Conservation (phyloP, 768 basidiomycete species). For the Gymnopilus dilepis region DNA sequence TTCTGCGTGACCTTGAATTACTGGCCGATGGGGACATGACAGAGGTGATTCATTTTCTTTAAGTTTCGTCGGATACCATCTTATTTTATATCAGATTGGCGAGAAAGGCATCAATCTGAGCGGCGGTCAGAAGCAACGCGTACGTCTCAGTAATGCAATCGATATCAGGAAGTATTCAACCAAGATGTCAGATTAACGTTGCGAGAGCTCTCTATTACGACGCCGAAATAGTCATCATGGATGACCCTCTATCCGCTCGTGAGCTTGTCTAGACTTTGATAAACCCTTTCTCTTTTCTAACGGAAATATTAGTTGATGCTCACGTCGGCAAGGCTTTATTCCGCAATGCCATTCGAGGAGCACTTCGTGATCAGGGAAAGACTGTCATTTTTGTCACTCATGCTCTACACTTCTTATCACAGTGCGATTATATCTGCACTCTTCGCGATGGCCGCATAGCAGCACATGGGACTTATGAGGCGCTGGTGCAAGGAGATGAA, state of each 20-base stretch:
- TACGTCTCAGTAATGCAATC: slow-evolving; percentile 33
- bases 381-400: slow-evolving; percentile 88
- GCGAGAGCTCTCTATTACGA: slow-evolving; percentile 71
- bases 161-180: not conserved
- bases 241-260: slow-evolving; percentile 72
- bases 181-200: slow-evolving; percentile 59
- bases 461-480: slow-evolving; percentile 69
- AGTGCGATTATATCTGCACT: slow-evolving; percentile 81
- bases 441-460: slow-evolving; percentile 72
- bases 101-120: slow-evolving; percentile 72
- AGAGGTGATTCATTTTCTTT: slow-evolving; percentile 47
- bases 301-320: slow-evolving; percentile 58
- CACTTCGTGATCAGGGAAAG: slow-evolving; percentile 49
- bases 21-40: slow-evolving; percentile 76
- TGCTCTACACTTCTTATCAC: slow-evolving; percentile 82
- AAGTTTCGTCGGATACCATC: not conserved
- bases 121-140: slow-evolving; percentile 71
- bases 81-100: slow-evolving; percentile 52
- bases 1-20: slow-evolving; percentile 67
- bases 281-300: not conserved
- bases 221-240: slow-evolving; percentile 65
- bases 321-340: slow-evolving; percentile 77
- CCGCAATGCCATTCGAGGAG: slow-evolving; percentile 60
- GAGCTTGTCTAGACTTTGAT: slow-evolving; percentile 11
- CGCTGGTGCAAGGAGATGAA: slow-evolving; percentile 53